phyloP scores from a whole-genome alignment of 805 yeast species.

The Yarrowia phangngaensis region DNA sequence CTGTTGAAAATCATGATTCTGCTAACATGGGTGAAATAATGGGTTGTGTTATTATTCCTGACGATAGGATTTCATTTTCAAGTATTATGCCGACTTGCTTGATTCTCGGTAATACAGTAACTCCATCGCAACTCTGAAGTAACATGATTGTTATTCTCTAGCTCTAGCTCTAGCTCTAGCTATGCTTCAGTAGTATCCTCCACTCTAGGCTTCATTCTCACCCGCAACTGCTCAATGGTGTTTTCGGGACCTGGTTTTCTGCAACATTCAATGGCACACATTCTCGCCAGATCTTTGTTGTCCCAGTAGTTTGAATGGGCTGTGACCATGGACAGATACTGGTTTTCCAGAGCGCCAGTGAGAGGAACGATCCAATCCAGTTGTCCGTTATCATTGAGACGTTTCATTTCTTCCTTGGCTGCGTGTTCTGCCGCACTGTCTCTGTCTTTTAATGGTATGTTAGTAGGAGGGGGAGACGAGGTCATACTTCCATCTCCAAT shows the following conservation, averaged over 20 bases:
- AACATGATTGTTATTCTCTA: constrained; percentile 5
- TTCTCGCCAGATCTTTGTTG: constrained; percentile 74
- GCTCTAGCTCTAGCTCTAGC: no score
- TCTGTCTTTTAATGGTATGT: constrained; percentile 6
- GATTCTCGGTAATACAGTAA: no score
- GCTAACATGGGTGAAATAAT: no score
- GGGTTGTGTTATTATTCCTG: no score
- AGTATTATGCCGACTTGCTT: no score
- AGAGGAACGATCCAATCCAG: constrained; percentile 66
- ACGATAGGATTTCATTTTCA: no score
- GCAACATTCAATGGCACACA: constrained; percentile 42
- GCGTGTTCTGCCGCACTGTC: constrained; percentile 25
- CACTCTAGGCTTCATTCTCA: constrained; percentile 26
- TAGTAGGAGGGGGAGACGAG: constrained; percentile 14
- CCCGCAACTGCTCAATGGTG: constrained; percentile 34
- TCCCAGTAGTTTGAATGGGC: constrained; percentile 92
- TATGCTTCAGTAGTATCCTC: background rate
- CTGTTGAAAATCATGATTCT: no score
- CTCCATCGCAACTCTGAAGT: no score
- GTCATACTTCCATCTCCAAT: constrained; percentile 15
- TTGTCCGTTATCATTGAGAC: constrained; percentile 72
- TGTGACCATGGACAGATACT: constrained; percentile 72
- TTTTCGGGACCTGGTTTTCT: constrained; percentile 36
- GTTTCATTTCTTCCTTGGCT: constrained; percentile 43
- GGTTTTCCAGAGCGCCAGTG: constrained; percentile 66